Evolutionary conservation across 257 asterid species (phyloP), one percentile per base, ranked within the genome.

Genomic region (Ilex asprella): DNA sequence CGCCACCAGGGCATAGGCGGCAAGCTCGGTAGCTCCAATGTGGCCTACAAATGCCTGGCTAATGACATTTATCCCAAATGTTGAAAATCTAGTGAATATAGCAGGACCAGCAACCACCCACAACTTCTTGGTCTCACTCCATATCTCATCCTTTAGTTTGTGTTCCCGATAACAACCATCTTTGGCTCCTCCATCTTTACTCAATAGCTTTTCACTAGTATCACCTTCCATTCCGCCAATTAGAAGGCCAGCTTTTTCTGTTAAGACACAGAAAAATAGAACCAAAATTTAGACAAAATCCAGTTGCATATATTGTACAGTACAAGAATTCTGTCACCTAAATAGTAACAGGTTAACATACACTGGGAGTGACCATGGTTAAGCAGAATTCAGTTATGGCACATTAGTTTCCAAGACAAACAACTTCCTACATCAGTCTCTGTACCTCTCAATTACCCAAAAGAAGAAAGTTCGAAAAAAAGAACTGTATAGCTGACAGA

Each of bases 41-140:
- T 77, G 84, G 16, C 89, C 89, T 6, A 82, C 68, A 62, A 79
- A 82, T 0, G 84, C 78, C 57, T 82, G 89, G 51, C 66, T 79
- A 47, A 79, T 75, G 16, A 82, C 74, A 41, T 64, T 72, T 6
- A 71, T 63, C 7, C 86, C 89, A 55, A 79, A 82, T 1, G 86
- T 77, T 10, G 86, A 39, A 41, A 78, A 71, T 9, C 83, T 68
- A 1, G 84, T 72, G 16, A 82, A 75, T 16, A 82, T 82, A 2
- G 84, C 86, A 1, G 89, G 86, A 2, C 65, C 78, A 16, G 88
- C 85, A 30, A 82, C 73, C 29, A 74, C 63, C 82, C 83, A 82
- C 67, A 77, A 63, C 49, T 75, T 82, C 67, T 75, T 82, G 15
- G 70, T 72, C 67, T 82, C 84, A 5, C 12, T 39, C 76, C 83